Evolutionary conservation across 2,329 filamentous ascomycete genomes (phyloP).

Genomic region (Escovopsis sp.): DNA sequence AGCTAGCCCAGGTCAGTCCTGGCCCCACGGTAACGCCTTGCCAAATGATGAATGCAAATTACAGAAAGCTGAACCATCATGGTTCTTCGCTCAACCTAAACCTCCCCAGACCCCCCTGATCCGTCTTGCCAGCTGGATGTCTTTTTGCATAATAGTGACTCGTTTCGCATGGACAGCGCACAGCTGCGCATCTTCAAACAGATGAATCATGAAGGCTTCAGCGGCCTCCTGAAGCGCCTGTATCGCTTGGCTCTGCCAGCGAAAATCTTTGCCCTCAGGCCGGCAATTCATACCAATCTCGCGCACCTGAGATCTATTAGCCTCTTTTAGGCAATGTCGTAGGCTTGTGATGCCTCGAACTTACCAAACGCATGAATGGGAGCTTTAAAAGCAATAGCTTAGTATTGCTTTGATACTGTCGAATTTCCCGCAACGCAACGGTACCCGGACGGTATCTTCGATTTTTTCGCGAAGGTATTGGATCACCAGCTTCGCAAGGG

Average conservation of each 20-base stretch:
- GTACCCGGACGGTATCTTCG: conserved; percentile 66
- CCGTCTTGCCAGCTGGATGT: conserved; percentile 79
- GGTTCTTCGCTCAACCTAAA: conserved; percentile 22
- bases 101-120: conserved; percentile 70
- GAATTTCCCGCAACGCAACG: conserved; percentile 78
- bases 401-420: conserved; percentile 76
- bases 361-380: conserved; percentile 62
- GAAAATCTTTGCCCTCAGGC: conserved; percentile 52
- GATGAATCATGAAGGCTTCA: conserved; percentile 89
- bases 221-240: conserved; percentile 85
- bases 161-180: conserved; percentile 95
- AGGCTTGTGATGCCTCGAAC: conserved; percentile 5
- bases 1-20: too few species aligned
- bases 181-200: conserved; percentile 75
- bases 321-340: neutral
- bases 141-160: conserved; percentile 95
- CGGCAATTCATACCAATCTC: conserved; percentile 57
- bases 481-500: conserved; percentile 49
- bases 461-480: conserved; percentile 46
- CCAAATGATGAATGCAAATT: neutral
- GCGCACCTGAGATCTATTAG: conserved; percentile 24
- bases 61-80: neutral
- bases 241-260: conserved; percentile 95
- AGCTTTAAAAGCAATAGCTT: conserved; percentile 74
- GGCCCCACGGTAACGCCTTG: too few species aligned